phyloP scores from a whole-genome alignment of 495 filamentous ascomycete genomes.

The Bacidia rubella region DNA sequence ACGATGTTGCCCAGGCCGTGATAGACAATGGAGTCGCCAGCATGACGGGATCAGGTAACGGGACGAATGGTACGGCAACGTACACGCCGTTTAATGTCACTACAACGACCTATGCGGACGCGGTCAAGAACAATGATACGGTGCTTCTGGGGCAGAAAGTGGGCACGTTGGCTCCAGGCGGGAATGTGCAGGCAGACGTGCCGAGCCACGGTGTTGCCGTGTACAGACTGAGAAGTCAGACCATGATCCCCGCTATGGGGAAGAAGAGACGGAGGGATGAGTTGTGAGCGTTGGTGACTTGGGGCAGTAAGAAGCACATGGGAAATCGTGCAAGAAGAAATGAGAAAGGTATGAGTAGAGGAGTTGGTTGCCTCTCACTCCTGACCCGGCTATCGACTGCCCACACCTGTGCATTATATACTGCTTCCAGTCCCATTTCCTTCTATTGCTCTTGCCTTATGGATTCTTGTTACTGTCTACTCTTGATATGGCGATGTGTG shows the following conservation, averaged over 20 bases:
- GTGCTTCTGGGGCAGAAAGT: slow-evolving; percentile 31
- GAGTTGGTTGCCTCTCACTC: too few relatives aligned
- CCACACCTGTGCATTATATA: too few relatives aligned
- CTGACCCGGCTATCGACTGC: too few relatives aligned
- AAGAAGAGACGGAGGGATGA: slow-evolving; percentile 30
- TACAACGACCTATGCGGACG: slow-evolving; percentile 27
- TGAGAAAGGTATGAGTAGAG: too few relatives aligned
- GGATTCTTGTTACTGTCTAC: too few relatives aligned
- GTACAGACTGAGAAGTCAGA: slow-evolving; percentile 30
- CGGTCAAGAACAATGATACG: slow-evolving; percentile 24
- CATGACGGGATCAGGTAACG: slow-evolving; percentile 21
- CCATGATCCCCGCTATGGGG: slow-evolving; percentile 1
- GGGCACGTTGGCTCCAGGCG: slow-evolving; percentile 26
- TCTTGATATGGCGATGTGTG: too few relatives aligned
- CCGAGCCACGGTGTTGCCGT: slow-evolving; percentile 32
- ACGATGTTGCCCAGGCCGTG: slow-evolving; percentile 29
- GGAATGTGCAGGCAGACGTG: slow-evolving; percentile 29
- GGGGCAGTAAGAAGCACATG: background rate
- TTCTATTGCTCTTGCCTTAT: too few relatives aligned
- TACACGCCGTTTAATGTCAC: slow-evolving; percentile 29
- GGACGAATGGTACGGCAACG: slow-evolving; percentile 16
- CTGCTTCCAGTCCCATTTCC: too few relatives aligned
- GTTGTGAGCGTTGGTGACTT: slow-evolving; percentile 19
- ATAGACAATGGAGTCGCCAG: slow-evolving; percentile 23
- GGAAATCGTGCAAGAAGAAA: background rate